A percentile compares a stretch with the other conserved stretches of the same genome.
phyloP scores from a whole-genome alignment of 768 basidiomycete genomes.

The Podaxis mareebaensis region DNA sequence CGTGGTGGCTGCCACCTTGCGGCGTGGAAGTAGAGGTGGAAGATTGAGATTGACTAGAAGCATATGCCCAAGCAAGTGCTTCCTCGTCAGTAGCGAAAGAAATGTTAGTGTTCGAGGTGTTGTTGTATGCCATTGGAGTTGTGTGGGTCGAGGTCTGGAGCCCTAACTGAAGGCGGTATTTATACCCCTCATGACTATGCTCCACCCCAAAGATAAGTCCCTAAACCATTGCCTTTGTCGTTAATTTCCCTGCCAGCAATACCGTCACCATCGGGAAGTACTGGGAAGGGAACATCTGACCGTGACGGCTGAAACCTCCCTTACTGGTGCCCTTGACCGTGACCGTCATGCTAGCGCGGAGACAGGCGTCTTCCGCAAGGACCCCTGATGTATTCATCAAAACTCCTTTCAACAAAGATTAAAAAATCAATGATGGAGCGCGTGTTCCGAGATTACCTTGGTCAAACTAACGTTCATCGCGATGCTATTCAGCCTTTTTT shows the following conservation, averaged over 20 bases:
- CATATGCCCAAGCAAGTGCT: conserved; percentile 14
- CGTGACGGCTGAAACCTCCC: neutral
- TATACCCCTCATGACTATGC: neutral
- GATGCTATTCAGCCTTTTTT: neutral
- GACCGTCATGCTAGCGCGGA: neutral
- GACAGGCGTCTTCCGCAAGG: neutral
- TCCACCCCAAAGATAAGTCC: neutral
- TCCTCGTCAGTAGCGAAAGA: conserved; percentile 8
- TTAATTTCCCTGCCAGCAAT: neutral
- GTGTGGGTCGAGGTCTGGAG: neutral
- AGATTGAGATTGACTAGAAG: neutral
- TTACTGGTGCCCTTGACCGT: conserved; percentile 4
- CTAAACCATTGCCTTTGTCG: neutral
- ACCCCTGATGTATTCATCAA: neutral
- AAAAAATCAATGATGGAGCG: neutral
- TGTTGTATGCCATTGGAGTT: conserved; percentile 8
- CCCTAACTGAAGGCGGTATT: neutral
- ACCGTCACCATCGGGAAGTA: conserved; percentile 9
- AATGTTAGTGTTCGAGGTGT: neutral
- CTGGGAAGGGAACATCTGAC: neutral
- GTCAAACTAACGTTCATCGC: neutral
- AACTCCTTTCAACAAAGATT: neutral
- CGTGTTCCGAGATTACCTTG: neutral
- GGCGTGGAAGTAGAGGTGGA: neutral
- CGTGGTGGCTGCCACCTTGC: neutral